These are phyloP conservation scores for Aspergillus tubingensis DNA, from an alignment of 2,329 filamentous ascomycete species.

Conservation along the genomic window DNA sequence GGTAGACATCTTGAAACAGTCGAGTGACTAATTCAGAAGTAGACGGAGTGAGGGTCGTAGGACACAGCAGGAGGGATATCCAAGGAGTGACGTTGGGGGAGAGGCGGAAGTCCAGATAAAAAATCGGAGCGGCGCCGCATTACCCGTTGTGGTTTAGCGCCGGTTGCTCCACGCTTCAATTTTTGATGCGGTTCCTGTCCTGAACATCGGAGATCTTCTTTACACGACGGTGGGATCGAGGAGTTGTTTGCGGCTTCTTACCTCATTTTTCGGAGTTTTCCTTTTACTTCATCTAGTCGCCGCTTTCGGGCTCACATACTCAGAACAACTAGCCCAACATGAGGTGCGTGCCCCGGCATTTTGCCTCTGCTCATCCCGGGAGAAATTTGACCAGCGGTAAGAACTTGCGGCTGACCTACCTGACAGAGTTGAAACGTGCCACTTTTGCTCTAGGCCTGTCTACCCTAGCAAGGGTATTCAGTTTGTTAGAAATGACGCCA, in stretches of 20 bases:
- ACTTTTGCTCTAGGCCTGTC: conserved; percentile 67
- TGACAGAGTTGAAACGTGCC: conserved; percentile 61
- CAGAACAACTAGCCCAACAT: conserved; percentile 15
- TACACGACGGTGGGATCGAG: conserved; percentile 9
- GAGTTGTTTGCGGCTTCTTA: conserved; percentile 1
- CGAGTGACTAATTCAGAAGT: not conserved
- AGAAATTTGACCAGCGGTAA: not conserved
- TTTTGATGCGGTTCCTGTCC: conserved; percentile 23
- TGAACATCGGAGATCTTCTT: conserved; percentile 19
- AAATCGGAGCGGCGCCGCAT: conserved; percentile 38
- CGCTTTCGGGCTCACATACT: not conserved
- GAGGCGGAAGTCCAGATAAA: conserved; percentile 33
- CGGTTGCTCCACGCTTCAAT: conserved; percentile 29
- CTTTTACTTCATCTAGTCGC: not conserved
- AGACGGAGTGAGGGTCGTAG: conserved; percentile 6
- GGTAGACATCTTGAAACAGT: conserved; percentile 41
- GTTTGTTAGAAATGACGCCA: conserved; percentile 55
- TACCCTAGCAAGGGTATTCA: conserved; percentile 68
- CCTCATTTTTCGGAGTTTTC: not conserved
- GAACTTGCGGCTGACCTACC: not conserved
- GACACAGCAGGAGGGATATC: conserved; percentile 15
- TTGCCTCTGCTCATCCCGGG: not conserved
- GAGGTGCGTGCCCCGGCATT: conserved; percentile 19
- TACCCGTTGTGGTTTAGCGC: conserved; percentile 38
- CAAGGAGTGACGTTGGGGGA: conserved; percentile 21